phyloP scores from a whole-genome alignment of 345 rosid genomes.

The Hibiscus mutabilis region DNA sequence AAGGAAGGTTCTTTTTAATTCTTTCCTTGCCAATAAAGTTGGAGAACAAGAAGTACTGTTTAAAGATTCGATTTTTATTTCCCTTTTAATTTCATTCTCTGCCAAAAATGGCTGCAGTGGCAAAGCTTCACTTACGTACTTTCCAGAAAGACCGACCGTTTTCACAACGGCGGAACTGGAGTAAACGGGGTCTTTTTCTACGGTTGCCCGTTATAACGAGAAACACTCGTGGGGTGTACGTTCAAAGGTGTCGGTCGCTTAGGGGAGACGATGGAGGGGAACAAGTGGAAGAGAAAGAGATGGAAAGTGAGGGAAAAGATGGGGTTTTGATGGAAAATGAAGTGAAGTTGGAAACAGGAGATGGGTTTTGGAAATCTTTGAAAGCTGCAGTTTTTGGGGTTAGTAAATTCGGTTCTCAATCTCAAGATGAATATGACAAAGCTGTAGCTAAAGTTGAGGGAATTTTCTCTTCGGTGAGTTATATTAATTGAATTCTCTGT shows the following conservation, averaged over 20 bases:
- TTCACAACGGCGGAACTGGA: slow-evolving; percentile 22
- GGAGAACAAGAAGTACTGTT: background rate
- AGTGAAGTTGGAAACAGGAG: slow-evolving; percentile 25
- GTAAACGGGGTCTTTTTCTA: slow-evolving; percentile 23
- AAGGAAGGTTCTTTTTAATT: background rate
- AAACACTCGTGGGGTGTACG: slow-evolving; percentile 21
- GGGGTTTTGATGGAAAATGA: slow-evolving; percentile 32
- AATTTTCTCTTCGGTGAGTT: slow-evolving; percentile 50
- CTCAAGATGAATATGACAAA: slow-evolving; percentile 36
- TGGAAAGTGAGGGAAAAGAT: slow-evolving; percentile 19
- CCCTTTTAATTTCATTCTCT: background rate
- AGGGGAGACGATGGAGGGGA: slow-evolving; percentile 40
- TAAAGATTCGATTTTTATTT: background rate
- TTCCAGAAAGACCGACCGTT: slow-evolving; percentile 28
- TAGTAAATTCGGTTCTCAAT: slow-evolving; percentile 29
- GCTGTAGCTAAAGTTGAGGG: slow-evolving; percentile 49
- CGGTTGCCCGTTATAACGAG: slow-evolving; percentile 18
- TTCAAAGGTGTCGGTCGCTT: slow-evolving; percentile 44
- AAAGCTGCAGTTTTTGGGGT: slow-evolving; percentile 31
- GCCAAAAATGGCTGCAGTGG: slow-evolving; percentile 42
- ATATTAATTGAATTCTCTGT: background rate
- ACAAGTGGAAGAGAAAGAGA: slow-evolving; percentile 27
- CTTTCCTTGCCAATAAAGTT: background rate
- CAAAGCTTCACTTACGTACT: slow-evolving; percentile 47
- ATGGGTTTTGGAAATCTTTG: slow-evolving; percentile 37